Conservation (phyloP, 2,329 filamentous ascomycete species). For the Pestalotiopsis sp. region DNA sequence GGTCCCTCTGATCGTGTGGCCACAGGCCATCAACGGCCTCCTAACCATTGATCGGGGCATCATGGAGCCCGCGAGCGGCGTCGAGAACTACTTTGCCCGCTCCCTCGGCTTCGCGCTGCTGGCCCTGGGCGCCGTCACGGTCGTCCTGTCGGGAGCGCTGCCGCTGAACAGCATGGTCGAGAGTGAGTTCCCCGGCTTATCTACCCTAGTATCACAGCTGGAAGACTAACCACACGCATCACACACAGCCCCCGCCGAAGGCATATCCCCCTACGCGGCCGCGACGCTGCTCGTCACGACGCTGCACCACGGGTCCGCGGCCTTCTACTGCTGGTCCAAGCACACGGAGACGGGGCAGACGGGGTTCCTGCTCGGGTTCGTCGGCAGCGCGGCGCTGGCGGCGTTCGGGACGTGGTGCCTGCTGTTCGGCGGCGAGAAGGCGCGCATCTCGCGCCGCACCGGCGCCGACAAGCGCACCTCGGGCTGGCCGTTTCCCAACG, state of each 20-base stretch:
- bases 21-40: conserved; percentile 48
- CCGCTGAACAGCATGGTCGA: conserved; percentile 61
- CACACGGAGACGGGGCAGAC: conserved; percentile 61
- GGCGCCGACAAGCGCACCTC: conserved; percentile 45
- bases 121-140: conserved; percentile 62
- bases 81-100: conserved; percentile 76
- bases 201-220: too few species aligned
- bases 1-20: conserved; percentile 50
- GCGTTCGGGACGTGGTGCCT: conserved; percentile 66
- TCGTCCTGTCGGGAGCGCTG: conserved; percentile 72
- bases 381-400: conserved; percentile 60
- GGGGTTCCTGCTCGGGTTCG: conserved; percentile 62
- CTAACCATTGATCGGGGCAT: conserved; percentile 29
- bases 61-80: conserved; percentile 39
- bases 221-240: too few species aligned
- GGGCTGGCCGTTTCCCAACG: conserved; percentile 42
- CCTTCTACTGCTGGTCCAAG: conserved; percentile 70
- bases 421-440: conserved; percentile 41
- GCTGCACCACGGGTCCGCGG: conserved; percentile 64
- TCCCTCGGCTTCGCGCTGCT: conserved; percentile 70
- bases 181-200: too few species aligned
- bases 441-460: conserved; percentile 39
- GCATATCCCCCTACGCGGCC: conserved; percentile 63
- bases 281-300: conserved; percentile 69
- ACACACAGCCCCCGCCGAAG: conserved; percentile 24